phyloP scores from a whole-genome alignment of 371 early-diverging fungal genomes.

The Apophysomyces elegans region DNA sequence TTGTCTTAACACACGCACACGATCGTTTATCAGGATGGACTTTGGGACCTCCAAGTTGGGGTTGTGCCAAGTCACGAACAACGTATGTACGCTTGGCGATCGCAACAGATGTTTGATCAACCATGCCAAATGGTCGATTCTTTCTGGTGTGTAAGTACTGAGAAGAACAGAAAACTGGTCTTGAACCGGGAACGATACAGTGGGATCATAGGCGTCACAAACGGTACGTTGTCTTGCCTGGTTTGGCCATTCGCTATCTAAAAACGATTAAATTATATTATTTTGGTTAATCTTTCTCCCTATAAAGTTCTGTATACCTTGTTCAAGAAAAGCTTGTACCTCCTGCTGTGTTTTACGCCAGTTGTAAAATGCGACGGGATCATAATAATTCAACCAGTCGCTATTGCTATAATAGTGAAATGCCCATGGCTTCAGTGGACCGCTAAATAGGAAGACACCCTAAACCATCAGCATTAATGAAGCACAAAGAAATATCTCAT shows the following conservation, averaged over 20 bases:
- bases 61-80: constrained; percentile 60
- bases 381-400: constrained; percentile 35
- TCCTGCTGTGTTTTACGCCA: constrained; percentile 32
- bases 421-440: constrained; percentile 42
- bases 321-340: constrained; percentile 6
- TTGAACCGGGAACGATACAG: constrained; percentile 21
- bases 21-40: constrained; percentile 19
- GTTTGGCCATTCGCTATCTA: constrained; percentile 25
- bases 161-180: constrained; percentile 51
- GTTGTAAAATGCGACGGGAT: constrained; percentile 33
- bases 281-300: not conserved
- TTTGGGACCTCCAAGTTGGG: constrained; percentile 35
- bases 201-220: constrained; percentile 19
- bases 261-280: not conserved
- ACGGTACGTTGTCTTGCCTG: constrained; percentile 22
- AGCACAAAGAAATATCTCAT: not conserved
- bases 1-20: constrained; percentile 36
- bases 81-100: constrained; percentile 33
- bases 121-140: constrained; percentile 41
- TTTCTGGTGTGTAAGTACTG: constrained; percentile 53
- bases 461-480: constrained; percentile 11
- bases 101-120: constrained; percentile 38
- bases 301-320: not conserved
- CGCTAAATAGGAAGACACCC: constrained; percentile 24
- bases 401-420: constrained; percentile 28